A percentile compares a stretch with the other conserved stretches of the same genome.
These are phyloP conservation scores for Dalbergia cochinchinensis DNA, from an alignment of 306 rosid species.

Conservation along the genomic window DNA sequence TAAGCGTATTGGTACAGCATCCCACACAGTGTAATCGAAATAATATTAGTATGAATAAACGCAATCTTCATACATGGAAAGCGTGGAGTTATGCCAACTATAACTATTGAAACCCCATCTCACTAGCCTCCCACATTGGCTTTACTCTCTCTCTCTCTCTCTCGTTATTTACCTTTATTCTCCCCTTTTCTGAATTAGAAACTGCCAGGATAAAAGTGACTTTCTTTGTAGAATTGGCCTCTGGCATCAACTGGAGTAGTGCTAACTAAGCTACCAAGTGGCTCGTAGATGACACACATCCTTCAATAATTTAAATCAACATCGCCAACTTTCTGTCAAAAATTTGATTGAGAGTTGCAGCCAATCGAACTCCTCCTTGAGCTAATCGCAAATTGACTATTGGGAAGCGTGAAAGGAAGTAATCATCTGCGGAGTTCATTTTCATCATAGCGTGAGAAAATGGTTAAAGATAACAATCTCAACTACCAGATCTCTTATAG, in stretches of 20 bases:
- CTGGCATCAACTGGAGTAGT: background rate
- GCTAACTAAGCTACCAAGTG: too few species aligned
- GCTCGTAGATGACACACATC: too few species aligned
- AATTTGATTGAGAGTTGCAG: constrained; percentile 77
- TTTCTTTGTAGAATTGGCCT: background rate
- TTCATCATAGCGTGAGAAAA: constrained; percentile 4
- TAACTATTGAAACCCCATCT: background rate
- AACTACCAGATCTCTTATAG: background rate
- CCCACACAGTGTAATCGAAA: too few species aligned
- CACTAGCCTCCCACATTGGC: background rate
- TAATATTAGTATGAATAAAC: too few species aligned
- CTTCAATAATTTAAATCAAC: constrained; percentile 1
- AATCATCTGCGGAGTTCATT: constrained; percentile 62
- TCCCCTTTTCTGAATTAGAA: background rate
- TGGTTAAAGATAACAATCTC: background rate
- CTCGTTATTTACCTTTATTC: background rate
- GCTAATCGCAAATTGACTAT: constrained; percentile 69
- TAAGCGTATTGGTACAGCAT: too few species aligned
- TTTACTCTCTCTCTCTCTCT: too few species aligned
- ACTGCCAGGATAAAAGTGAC: background rate
- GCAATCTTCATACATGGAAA: too few species aligned
- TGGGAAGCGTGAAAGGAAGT: constrained; percentile 77
- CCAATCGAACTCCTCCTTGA: constrained; percentile 91
- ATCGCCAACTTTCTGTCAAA: constrained; percentile 40
- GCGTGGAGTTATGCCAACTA: too few species aligned